Percentiles rank a stretch among this genome's conserved stretches.
Evolutionary conservation across 2,329 filamentous ascomycete genomes (phyloP).

Genomic region (Acephala macrosclerotiorum): DNA sequence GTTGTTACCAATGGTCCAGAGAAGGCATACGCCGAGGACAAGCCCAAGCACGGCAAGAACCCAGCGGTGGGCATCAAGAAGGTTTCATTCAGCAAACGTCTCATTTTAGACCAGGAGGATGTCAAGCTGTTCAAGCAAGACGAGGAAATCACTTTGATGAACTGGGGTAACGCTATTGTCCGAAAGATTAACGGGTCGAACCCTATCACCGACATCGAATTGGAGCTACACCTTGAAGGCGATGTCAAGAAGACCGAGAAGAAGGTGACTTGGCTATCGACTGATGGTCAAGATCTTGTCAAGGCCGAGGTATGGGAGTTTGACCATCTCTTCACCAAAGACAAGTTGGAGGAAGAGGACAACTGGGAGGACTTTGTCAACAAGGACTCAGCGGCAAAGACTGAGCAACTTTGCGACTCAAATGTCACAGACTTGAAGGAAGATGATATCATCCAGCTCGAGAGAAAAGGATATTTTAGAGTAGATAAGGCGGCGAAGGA

Average conservation of each 20-base stretch:
- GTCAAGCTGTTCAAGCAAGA: conserved; percentile 80
- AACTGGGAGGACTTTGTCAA: conserved; percentile 83
- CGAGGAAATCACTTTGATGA: conserved; percentile 96
- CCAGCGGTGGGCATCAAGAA: conserved; percentile 84
- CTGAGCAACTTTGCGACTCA: conserved; percentile 79
- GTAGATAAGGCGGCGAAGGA: conserved; percentile 72
- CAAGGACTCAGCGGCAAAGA: conserved; percentile 75
- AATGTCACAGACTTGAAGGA: conserved; percentile 81
- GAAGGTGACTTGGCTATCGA: conserved; percentile 94
- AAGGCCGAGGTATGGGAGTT: conserved; percentile 91
- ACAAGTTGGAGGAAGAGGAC: conserved; percentile 90
- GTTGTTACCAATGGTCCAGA: conserved; percentile 71
- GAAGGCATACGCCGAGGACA: conserved; percentile 72
- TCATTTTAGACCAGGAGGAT: conserved; percentile 88
- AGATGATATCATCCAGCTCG: conserved; percentile 93
- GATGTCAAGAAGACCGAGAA: conserved; percentile 96
- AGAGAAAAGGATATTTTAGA: conserved; percentile 90
- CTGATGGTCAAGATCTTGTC: conserved; percentile 76
- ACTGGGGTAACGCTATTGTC: conserved; percentile 91
- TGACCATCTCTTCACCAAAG: conserved; percentile 94
- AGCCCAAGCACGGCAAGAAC: conserved; percentile 91
- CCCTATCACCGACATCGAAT: conserved; percentile 73
- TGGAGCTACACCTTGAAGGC: conserved; percentile 89
- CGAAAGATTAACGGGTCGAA: conserved; percentile 66
- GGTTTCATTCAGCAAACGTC: conserved; percentile 76